phyloP scores from a whole-genome alignment of 768 basidiomycete genomes.

The Panaeolus papilionaceus region DNA sequence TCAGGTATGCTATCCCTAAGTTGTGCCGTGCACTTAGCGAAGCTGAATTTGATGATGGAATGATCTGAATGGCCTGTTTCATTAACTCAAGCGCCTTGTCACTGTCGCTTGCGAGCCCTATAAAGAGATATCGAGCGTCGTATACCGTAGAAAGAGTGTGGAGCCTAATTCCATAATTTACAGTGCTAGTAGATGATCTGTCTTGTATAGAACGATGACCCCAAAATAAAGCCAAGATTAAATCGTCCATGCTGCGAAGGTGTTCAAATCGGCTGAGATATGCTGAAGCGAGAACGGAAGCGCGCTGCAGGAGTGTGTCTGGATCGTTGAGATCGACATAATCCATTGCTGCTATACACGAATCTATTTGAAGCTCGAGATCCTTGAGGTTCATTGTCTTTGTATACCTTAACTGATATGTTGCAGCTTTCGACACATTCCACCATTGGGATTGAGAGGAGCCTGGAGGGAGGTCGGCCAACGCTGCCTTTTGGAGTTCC shows the following conservation, averaged over 20 bases:
- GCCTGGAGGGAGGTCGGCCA: slow-evolving; percentile 12
- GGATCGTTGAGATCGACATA: slow-evolving; percentile 6
- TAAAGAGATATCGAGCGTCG: slow-evolving; percentile 11
- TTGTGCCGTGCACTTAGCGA: background rate
- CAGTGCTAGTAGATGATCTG: background rate
- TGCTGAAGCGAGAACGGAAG: slow-evolving; percentile 6
- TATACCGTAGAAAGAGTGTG: slow-evolving; percentile 15
- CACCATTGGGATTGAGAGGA: slow-evolving; percentile 14
- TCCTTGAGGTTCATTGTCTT: slow-evolving; percentile 4
- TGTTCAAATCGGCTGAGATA: slow-evolving; percentile 12
- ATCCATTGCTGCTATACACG: slow-evolving; percentile 15
- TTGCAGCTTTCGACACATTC: slow-evolving; percentile 14
- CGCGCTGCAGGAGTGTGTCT: background rate
- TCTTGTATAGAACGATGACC: background rate
- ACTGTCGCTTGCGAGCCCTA: slow-evolving; percentile 13
- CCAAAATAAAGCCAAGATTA: slow-evolving; percentile 21
- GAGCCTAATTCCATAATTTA: slow-evolving; percentile 11
- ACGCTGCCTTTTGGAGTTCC: slow-evolving; percentile 14
- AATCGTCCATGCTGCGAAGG: slow-evolving; percentile 12
- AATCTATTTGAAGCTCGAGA: slow-evolving; percentile 14
- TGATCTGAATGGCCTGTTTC: background rate
- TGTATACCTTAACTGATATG: slow-evolving; percentile 18
- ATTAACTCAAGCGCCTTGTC: slow-evolving; percentile 15
- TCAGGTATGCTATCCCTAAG: background rate
- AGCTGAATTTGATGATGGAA: background rate